Percentiles rank a stretch among this genome's conserved stretches.
phyloP scores from a whole-genome alignment of 345 rosid species.

The Dipteronia sinensis region DNA sequence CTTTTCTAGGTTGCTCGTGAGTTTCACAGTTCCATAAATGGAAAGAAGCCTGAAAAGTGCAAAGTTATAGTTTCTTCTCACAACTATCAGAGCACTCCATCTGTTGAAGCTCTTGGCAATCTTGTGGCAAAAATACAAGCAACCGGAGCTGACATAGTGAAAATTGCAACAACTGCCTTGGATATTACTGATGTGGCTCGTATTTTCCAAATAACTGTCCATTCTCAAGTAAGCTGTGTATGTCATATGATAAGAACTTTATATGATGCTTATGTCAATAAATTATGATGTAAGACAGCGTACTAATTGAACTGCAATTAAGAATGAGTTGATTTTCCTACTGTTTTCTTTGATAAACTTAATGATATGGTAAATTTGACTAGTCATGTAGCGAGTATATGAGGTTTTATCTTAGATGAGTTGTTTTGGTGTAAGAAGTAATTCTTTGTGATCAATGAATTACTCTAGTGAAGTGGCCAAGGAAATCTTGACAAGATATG shows the following conservation, averaged over 20 bases:
- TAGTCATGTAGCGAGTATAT: background rate
- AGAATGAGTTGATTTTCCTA: background rate
- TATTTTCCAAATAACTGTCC: constrained; percentile 77
- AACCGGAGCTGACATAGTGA: constrained; percentile 88
- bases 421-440: background rate
- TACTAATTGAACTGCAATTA: background rate
- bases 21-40: constrained; percentile 55
- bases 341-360: background rate
- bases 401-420: background rate
- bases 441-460: background rate
- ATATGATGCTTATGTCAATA: background rate
- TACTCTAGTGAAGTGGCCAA: background rate
- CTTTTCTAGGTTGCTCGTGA: constrained; percentile 70
- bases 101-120: constrained; percentile 73
- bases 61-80: constrained; percentile 85
- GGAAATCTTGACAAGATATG: background rate
- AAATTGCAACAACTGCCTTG: constrained; percentile 84
- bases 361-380: background rate
- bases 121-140: constrained; percentile 75
- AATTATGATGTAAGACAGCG: background rate
- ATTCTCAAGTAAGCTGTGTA: constrained; percentile 74
- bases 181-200: constrained; percentile 90
- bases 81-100: constrained; percentile 83
- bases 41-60: constrained; percentile 69
- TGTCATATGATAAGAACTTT: constrained; percentile 7